These are phyloP conservation scores for Cryphonectria parasitica DNA, from an alignment of 2,329 filamentous ascomycete genomes.

Conservation along the genomic window DNA sequence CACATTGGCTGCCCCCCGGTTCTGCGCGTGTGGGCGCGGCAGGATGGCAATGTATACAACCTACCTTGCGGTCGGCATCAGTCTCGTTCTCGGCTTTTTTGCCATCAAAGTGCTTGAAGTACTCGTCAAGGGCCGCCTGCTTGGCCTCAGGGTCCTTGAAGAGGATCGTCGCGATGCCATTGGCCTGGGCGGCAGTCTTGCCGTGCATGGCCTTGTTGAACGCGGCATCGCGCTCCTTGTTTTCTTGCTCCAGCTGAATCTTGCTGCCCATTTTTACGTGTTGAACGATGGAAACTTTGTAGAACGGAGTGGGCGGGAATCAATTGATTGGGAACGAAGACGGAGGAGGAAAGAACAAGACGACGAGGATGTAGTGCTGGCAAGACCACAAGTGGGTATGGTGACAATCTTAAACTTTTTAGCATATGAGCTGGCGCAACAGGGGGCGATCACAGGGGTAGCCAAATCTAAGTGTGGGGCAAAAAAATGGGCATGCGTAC, in stretches of 20 bases:
- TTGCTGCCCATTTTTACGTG: slow-evolving; percentile 27
- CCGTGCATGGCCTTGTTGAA: slow-evolving; percentile 91
- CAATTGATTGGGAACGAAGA: slow-evolving; percentile 20
- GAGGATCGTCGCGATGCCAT: slow-evolving; percentile 81
- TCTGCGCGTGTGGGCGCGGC: not conserved
- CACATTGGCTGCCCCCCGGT: not conserved
- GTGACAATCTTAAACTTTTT: slow-evolving; percentile 26
- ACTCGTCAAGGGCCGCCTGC: slow-evolving; percentile 73
- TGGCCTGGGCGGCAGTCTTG: slow-evolving; percentile 67
- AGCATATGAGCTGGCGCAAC: slow-evolving; percentile 21
- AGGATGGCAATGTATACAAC: slow-evolving; percentile 33
- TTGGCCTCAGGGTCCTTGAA: slow-evolving; percentile 68
- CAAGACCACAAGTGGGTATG: slow-evolving; percentile 19
- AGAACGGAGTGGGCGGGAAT: not conserved
- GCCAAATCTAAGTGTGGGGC: not conserved
- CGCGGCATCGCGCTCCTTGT: slow-evolving; percentile 82
- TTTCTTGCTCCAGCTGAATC: slow-evolving; percentile 72
- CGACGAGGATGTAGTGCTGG: not conserved
- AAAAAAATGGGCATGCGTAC: not conserved
- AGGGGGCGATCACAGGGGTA: slow-evolving; percentile 15
- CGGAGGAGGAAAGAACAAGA: slow-evolving; percentile 3
- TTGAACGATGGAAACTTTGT: slow-evolving; percentile 18
- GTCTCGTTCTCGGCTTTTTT: slow-evolving; percentile 78
- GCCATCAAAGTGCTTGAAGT: slow-evolving; percentile 88
- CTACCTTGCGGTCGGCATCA: slow-evolving; percentile 75